Evolutionary conservation across 257 asterid species (phyloP).

Genomic region (Coffea eugenioides): DNA sequence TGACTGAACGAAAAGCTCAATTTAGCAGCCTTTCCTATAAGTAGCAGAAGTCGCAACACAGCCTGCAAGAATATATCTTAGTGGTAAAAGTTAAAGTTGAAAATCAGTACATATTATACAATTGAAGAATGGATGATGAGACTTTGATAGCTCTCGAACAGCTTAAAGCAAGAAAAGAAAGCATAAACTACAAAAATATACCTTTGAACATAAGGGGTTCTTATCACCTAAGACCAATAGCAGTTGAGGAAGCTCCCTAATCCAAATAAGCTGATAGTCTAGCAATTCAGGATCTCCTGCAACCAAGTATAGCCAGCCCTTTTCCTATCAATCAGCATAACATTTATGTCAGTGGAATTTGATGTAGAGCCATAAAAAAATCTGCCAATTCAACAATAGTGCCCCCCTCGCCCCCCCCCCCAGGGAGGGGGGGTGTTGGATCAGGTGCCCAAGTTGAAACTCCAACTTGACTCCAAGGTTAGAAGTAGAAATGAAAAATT

Average conservation of each 20-base stretch:
- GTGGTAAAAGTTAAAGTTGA: conserved; percentile 2
- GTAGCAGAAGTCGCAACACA: conserved; percentile 65
- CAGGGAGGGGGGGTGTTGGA: background rate
- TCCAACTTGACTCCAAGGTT: background rate
- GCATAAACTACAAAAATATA: conserved; percentile 7
- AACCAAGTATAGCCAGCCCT: conserved; percentile 38
- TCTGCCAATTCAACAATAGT: background rate
- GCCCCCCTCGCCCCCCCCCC: background rate
- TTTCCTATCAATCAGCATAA: conserved; percentile 40
- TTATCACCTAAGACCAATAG: conserved; percentile 60
- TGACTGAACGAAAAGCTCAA: conserved; percentile 39
- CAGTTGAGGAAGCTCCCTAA: conserved; percentile 66
- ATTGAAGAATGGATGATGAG: conserved; percentile 5
- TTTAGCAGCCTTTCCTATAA: conserved; percentile 56
- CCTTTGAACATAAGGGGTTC: conserved; percentile 65
- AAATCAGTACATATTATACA: background rate
- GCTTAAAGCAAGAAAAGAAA: background rate
- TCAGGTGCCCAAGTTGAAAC: background rate
- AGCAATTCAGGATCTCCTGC: conserved; percentile 50
- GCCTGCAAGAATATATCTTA: conserved; percentile 52
- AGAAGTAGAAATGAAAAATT: background rate
- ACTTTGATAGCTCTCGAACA: conserved; percentile 3
- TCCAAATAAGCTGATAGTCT: conserved; percentile 56
- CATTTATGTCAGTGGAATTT: background rate
- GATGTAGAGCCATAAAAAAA: conserved; percentile 2